A percentile compares a stretch with the other conserved stretches of the same genome.
Evolutionary conservation across 306 rosid genomes (phyloP).

Genomic region (Oxytropis ochrocephala): DNA sequence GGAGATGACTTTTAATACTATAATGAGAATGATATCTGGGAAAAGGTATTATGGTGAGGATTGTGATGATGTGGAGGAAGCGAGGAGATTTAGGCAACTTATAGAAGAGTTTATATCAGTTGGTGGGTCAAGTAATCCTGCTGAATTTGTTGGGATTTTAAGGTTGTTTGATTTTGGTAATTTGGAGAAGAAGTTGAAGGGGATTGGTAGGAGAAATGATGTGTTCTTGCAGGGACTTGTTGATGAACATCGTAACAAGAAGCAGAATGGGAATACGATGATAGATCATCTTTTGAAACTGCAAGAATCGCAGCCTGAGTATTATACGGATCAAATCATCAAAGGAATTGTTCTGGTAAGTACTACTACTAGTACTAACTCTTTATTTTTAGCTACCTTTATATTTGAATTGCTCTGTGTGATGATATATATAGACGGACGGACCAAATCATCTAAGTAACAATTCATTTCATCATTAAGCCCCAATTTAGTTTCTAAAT

Average conservation of each 20-base stretch:
- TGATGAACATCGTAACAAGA: slow-evolving; percentile 11
- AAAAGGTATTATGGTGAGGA: slow-evolving; percentile 27
- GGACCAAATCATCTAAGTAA: slow-evolving; percentile 15
- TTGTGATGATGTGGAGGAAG: slow-evolving; percentile 14
- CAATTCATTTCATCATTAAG: too few relatives aligned
- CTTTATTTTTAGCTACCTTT: background rate
- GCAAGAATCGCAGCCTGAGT: slow-evolving; percentile 23
- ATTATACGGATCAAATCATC: slow-evolving; percentile 23
- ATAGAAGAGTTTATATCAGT: background rate
- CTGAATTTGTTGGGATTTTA: slow-evolving; percentile 1
- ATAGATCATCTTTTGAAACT: slow-evolving; percentile 17
- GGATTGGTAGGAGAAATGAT: background rate
- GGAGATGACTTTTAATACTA: slow-evolving; percentile 23
- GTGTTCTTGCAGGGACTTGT: slow-evolving; percentile 19
- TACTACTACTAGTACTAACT: too few relatives aligned
- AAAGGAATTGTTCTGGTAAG: slow-evolving; percentile 27
- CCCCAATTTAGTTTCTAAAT: too few relatives aligned
- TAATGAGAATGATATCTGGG: slow-evolving; percentile 26
- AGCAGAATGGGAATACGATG: slow-evolving; percentile 11
- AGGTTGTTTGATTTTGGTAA: slow-evolving; percentile 20
- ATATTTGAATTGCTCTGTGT: background rate
- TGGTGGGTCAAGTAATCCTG: slow-evolving; percentile 19
- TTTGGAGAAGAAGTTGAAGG: slow-evolving; percentile 10
- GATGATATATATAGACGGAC: too few relatives aligned
- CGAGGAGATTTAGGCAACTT: slow-evolving; percentile 10